A percentile compares a stretch with the other conserved stretches of the same genome.
Evolutionary conservation across 164 flowering plant genomes (phyloP).

Genomic region (Piper betle): DNA sequence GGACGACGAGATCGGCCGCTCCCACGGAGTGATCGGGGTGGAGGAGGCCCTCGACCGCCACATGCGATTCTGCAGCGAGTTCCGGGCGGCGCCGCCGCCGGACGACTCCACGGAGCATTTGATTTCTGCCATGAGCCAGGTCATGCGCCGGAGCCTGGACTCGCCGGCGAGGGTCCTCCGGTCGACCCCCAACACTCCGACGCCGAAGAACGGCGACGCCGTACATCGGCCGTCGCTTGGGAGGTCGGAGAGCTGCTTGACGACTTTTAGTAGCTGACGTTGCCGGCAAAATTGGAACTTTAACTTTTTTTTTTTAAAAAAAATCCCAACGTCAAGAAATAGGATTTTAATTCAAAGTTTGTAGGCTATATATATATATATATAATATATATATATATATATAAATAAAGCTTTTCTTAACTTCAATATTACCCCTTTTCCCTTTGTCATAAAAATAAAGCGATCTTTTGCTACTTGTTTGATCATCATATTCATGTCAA

Average conservation of each 20-base stretch:
- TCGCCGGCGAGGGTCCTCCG: constrained; percentile 35
- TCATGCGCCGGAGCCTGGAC: constrained; percentile 55
- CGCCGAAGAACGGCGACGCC: background rate
- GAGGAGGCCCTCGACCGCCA: constrained; percentile 68
- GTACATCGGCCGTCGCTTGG: constrained; percentile 16
- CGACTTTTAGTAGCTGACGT: constrained; percentile 27
- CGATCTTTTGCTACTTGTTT: too few species aligned
- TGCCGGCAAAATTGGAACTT: background rate
- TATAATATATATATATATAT: too few species aligned
- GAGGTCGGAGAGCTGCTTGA: constrained; percentile 56
- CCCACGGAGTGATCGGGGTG: constrained; percentile 45
- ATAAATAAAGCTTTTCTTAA: too few species aligned
- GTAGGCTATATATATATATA: too few species aligned
- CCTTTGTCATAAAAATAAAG: too few species aligned
- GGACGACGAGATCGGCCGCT: constrained; percentile 52
- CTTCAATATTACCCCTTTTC: too few species aligned
- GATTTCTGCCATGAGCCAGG: constrained; percentile 63
- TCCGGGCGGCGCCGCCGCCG: constrained; percentile 32
- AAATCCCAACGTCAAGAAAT: too few species aligned
- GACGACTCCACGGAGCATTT: constrained; percentile 42
- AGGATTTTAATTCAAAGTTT: too few species aligned
- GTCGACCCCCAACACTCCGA: constrained; percentile 55
- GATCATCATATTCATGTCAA: too few species aligned
- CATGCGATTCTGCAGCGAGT: constrained; percentile 48
- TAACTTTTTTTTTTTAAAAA: too few species aligned